These are phyloP conservation scores for Shiraia bambusicola DNA, from an alignment of 2,329 filamentous ascomycete genomes.

Conservation along the genomic window DNA sequence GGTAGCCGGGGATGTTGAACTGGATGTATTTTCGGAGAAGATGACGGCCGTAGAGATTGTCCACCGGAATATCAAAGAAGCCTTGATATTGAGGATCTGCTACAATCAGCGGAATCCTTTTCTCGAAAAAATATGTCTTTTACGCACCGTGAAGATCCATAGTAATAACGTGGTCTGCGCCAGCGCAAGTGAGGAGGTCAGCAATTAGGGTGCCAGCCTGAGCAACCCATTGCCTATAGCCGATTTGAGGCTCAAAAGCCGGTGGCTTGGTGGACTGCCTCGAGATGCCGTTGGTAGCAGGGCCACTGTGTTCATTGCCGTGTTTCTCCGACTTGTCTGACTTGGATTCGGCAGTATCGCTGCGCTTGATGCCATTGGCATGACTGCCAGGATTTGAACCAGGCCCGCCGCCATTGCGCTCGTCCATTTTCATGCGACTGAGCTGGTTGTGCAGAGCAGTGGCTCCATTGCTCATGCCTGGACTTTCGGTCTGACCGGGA, in stretches of 20 bases:
- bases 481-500: constrained; percentile 67
- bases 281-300: constrained; percentile 16
- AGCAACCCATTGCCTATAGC: constrained; percentile 98
- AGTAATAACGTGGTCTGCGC: constrained; percentile 94
- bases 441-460: constrained; percentile 73
- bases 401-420: constrained; percentile 46
- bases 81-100: constrained; percentile 92
- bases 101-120: constrained; percentile 8
- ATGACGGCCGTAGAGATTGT: constrained; percentile 89
- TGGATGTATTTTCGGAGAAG: constrained; percentile 70
- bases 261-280: constrained; percentile 52
- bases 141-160: constrained; percentile 70
- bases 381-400: constrained; percentile 31
- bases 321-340: constrained; percentile 30
- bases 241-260: constrained; percentile 75
- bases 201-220: constrained; percentile 94
- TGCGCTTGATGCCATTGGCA: constrained; percentile 28
- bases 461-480: constrained; percentile 66
- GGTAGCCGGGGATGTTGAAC: constrained; percentile 79
- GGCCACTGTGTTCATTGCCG: constrained; percentile 27
- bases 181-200: constrained; percentile 90
- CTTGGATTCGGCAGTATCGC: constrained; percentile 38
- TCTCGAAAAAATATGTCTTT: neutral
- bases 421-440: constrained; percentile 65
- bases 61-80: constrained; percentile 97